Percentiles rank a stretch among this genome's conserved stretches.
Conservation (phyloP, 202 grass and related monocot species). For the Panicum virgatum region DNA sequence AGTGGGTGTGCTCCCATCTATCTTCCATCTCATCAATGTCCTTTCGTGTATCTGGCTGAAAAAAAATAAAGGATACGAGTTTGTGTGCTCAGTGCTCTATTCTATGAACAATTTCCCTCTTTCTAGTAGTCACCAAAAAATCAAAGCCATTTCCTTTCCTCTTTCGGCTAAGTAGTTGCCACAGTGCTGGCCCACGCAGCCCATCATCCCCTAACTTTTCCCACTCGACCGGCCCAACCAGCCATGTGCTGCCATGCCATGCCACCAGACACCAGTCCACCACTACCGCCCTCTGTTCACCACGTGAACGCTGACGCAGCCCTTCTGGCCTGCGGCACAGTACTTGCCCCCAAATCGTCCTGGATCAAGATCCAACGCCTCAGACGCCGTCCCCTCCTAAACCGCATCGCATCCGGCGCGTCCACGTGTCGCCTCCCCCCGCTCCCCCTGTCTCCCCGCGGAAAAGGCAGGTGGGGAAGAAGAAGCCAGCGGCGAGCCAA, state of each 20-base stretch:
- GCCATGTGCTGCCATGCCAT: background rate
- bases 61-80: no score
- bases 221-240: background rate
- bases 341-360: background rate
- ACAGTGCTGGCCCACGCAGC: background rate
- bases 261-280: background rate
- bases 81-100: no score
- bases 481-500: background rate
- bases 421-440: background rate
- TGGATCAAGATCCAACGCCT: slow-evolving; percentile 7
- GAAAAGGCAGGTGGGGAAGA: background rate
- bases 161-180: background rate
- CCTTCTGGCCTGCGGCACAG: background rate
- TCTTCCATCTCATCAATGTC: no score
- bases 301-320: background rate
- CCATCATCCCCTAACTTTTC: background rate
- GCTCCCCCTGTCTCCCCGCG: background rate
- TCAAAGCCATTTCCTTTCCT: background rate
- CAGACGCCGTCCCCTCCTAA: background rate
- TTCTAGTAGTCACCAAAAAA: background rate
- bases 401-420: accelerated
- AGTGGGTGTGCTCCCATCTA: no score
- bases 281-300: background rate
- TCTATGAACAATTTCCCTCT: background rate
- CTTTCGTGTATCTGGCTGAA: no score